A percentile compares a stretch with the other conserved stretches of the same genome.
Evolutionary conservation across 345 rosid species (phyloP).

Genomic region (Populus tremula): DNA sequence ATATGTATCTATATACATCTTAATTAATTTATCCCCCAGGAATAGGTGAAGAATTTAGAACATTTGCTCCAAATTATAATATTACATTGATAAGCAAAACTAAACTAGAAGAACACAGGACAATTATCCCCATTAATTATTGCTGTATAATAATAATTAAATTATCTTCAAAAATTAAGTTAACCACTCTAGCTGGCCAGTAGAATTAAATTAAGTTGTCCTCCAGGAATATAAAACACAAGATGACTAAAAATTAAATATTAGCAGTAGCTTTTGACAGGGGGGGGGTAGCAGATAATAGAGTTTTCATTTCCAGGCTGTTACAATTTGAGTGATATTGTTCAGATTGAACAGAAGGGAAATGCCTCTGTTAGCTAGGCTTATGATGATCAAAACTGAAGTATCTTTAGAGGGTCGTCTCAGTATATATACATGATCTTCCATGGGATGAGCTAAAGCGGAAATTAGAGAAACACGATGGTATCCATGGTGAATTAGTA

Average conservation of each 20-base stretch:
- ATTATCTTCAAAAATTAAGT: constrained; percentile 9
- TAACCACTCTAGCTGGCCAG: constrained; percentile 15
- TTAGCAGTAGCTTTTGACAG: neutral
- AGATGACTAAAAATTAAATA: neutral
- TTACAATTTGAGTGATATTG: neutral
- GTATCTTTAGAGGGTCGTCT: constrained; percentile 4
- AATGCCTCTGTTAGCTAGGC: neutral
- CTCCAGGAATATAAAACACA: neutral
- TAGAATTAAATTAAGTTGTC: neutral
- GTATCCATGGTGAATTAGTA: neutral
- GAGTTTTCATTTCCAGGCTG: constrained; percentile 7
- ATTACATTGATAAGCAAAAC: neutral
- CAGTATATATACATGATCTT: constrained; percentile 10
- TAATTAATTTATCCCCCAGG: constrained; percentile 5
- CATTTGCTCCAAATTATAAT: neutral
- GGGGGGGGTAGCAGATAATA: neutral
- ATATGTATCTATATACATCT: constrained; percentile 9
- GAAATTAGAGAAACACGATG: neutral
- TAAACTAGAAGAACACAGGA: neutral
- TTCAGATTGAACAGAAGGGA: neutral
- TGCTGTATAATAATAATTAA: constrained; percentile 3
- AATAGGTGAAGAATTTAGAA: constrained; percentile 1
- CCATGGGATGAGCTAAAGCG: neutral
- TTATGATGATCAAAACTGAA: neutral
- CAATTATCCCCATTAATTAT: constrained; percentile 21